A percentile compares a stretch with the other conserved stretches of the same genome.
phyloP scores from a whole-genome alignment of 2,329 filamentous ascomycete species.

The Penicillium sp. region DNA sequence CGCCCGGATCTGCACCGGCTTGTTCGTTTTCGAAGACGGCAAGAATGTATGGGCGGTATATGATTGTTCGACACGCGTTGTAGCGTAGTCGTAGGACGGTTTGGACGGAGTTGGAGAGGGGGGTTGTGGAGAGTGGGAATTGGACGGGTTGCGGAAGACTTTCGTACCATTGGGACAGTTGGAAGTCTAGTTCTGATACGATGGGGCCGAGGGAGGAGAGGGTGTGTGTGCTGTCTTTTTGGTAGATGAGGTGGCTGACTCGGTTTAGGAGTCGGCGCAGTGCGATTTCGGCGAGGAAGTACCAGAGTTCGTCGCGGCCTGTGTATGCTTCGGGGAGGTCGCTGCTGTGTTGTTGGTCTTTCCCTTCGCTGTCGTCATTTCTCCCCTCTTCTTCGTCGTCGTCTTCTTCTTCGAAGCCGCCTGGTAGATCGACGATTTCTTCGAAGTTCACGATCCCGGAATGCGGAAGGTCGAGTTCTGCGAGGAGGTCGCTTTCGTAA shows the following conservation, averaged over 20 bases:
- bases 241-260: slow-evolving; percentile 78
- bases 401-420: slow-evolving; percentile 72
- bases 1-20: slow-evolving; percentile 69
- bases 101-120: slow-evolving; percentile 73
- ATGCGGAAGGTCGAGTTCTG: slow-evolving; percentile 79
- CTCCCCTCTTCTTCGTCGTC: slow-evolving; percentile 44
- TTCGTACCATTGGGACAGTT: slow-evolving; percentile 84
- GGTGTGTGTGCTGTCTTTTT: slow-evolving; percentile 70
- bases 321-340: slow-evolving; percentile 57
- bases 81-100: slow-evolving; percentile 78
- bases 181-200: slow-evolving; percentile 78
- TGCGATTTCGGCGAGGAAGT: slow-evolving; percentile 82
- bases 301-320: slow-evolving; percentile 80
- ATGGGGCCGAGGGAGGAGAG: slow-evolving; percentile 76
- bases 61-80: slow-evolving; percentile 83
- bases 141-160: slow-evolving; percentile 73
- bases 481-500: slow-evolving; percentile 78
- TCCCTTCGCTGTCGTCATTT: not conserved
- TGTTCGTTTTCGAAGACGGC: slow-evolving; percentile 79
- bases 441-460: slow-evolving; percentile 82
- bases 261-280: slow-evolving; percentile 75
- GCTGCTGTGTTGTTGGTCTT: not conserved
- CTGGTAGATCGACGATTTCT: slow-evolving; percentile 76
- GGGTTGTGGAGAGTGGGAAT: slow-evolving; percentile 71
- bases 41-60: slow-evolving; percentile 81